A percentile compares a stretch with the other conserved stretches of the same genome.
Conservation (phyloP, 805 yeast species). For the Myxozyma neotropica region DNA sequence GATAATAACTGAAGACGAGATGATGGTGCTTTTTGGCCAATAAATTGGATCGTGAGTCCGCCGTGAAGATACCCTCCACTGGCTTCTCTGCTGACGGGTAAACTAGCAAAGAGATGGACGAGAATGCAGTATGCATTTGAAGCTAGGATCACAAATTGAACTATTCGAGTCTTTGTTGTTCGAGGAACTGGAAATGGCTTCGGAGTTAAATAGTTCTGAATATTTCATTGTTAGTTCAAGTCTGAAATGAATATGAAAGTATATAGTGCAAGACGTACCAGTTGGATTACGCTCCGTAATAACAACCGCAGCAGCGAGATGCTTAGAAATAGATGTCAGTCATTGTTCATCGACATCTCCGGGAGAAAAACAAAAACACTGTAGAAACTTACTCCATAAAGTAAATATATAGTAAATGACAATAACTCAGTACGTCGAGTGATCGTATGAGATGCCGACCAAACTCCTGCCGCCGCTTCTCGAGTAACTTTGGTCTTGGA, state of each 20-base stretch:
- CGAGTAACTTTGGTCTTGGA: slow-evolving; percentile 15
- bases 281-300: slow-evolving; percentile 30
- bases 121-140: slow-evolving; percentile 27
- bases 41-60: slow-evolving; percentile 33
- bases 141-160: slow-evolving; percentile 11
- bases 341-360: too few relatives aligned
- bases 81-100: slow-evolving; percentile 30
- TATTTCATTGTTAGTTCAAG: background rate
- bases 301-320: slow-evolving; percentile 31
- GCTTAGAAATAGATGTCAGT: slow-evolving; percentile 7
- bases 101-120: slow-evolving; percentile 20
- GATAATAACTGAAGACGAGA: slow-evolving; percentile 18
- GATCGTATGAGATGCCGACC: slow-evolving; percentile 31
- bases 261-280: slow-evolving; percentile 12
- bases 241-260: background rate
- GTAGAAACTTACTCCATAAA: slow-evolving; percentile 29
- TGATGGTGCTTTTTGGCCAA: slow-evolving; percentile 31
- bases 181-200: slow-evolving; percentile 32
- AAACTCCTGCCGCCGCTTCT: slow-evolving; percentile 33
- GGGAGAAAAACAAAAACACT: background rate
- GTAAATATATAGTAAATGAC: slow-evolving; percentile 31
- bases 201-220: slow-evolving; percentile 34
- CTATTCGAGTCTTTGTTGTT: slow-evolving; percentile 13
- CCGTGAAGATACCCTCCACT: slow-evolving; percentile 33
- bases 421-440: slow-evolving; percentile 32